A percentile compares a stretch with the other conserved stretches of the same genome.
phyloP scores from a whole-genome alignment of 2,329 filamentous ascomycete species.

The Pestalotiopsis sp. region DNA sequence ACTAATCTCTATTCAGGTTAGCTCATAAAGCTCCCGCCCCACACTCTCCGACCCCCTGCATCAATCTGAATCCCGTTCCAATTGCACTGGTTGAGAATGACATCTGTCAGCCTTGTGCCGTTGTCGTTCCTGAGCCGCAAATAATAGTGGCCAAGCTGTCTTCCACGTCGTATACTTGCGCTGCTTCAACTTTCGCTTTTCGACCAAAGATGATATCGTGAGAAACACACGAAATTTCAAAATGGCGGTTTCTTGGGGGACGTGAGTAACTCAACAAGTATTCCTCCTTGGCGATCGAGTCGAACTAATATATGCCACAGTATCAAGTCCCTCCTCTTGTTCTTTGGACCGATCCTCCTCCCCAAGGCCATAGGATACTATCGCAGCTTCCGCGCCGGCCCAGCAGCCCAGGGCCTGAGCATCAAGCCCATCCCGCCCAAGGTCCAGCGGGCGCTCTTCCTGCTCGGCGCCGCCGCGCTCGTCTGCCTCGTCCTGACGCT shows the following conservation, averaged over 20 bases:
- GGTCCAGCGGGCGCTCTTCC: constrained; percentile 59
- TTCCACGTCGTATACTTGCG: background rate
- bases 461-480: constrained; percentile 57
- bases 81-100: background rate
- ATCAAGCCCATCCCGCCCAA: constrained; percentile 58
- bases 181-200: background rate
- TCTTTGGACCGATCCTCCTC: constrained; percentile 73
- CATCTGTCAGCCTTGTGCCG: constrained; percentile 13
- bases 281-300: no score
- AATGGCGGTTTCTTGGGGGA: constrained; percentile 17
- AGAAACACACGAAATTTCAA: background rate
- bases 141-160: background rate
- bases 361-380: constrained; percentile 69
- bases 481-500: constrained; percentile 64
- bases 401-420: constrained; percentile 45
- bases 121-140: background rate
- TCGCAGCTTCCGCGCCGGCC: constrained; percentile 53
- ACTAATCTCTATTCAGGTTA: background rate
- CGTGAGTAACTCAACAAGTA: constrained; percentile 13
- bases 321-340: constrained; percentile 58
- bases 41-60: background rate
- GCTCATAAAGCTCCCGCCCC: background rate
- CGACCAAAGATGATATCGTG: background rate
- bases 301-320: constrained; percentile 31
- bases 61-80: background rate